Base-by-base conservation (phyloP, 331 rosid species). In the Erythrophleum ivorense region DNA sequence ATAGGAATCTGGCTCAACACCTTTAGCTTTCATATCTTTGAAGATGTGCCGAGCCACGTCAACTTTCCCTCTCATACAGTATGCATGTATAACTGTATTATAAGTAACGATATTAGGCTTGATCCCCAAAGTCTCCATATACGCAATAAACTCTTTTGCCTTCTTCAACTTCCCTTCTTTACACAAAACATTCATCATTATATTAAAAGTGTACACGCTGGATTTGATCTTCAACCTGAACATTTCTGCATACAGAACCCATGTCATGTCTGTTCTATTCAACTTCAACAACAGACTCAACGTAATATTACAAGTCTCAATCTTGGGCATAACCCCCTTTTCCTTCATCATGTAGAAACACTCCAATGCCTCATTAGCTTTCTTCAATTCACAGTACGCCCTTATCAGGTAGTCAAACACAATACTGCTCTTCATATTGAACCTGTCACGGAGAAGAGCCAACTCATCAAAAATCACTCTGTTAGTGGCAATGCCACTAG, bases 171-270 rank as follows among this genome's bases (percentile, higher is more conserved):
- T 95, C 57, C 92, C 97, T 85, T 91, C 91, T 84, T 85, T 95
- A 62, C 97, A 92, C 87, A 95, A 79, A 72, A 91, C 93, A 90
- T 92, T 89, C 52, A 91, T 84, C 97, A 95, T 92, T 1, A 95
- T 93, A 58, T 95, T 95, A 57, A 89, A 92, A 4, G 98, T 95
- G 64, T 38, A 87, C 6, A 87, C 83, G 24, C 85, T 89, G 0
- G 97, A 95, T 78, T 77, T 89, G 18, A 95, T 86, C 31, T 84
- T 83, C 91, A 91, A 67, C 89, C 90, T 88, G 85, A 91, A 91
- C 98, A 95, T 92, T 81, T 95, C 97, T 0, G 95, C 93, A 80
- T 92, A 95, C 55, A 95, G 58, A 88, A 76, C 90, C 98, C 97
- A 95, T 8, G 90, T 91, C 65, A 54, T 80, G 64, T 89, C 89